Percentiles rank a stretch among this genome's conserved stretches.
phyloP scores from a whole-genome alignment of 2,329 filamentous ascomycete genomes.

The Neocucurbitaria cava region DNA sequence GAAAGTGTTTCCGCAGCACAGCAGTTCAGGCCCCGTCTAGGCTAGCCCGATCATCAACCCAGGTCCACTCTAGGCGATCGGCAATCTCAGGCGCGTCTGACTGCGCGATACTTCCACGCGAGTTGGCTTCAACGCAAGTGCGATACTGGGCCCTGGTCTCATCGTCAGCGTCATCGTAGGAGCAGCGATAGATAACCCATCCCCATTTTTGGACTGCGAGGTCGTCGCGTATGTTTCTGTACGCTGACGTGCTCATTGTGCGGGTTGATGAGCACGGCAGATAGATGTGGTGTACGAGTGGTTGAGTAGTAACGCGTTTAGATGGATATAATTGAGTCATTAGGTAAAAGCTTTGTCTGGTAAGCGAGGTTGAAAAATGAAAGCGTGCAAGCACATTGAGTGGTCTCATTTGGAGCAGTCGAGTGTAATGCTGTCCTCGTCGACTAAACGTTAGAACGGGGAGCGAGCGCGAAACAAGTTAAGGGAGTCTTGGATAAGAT shows the following conservation, averaged over 20 bases:
- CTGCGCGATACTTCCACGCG: constrained; percentile 7
- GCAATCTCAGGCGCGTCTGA: constrained; percentile 11
- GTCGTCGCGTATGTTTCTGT: constrained; percentile 8
- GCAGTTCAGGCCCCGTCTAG: constrained; percentile 9
- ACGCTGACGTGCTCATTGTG: constrained; percentile 5
- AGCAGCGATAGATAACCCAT: constrained; percentile 12
- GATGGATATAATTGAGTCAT: constrained; percentile 1
- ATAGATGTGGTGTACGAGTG: constrained; percentile 5
- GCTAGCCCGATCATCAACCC: constrained; percentile 8
- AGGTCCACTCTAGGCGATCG: constrained; percentile 8
- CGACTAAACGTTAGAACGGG: neutral
- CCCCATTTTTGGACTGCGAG: constrained; percentile 8
- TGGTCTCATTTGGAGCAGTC: neutral
- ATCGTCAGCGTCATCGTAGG: constrained; percentile 4
- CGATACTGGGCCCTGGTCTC: constrained; percentile 6
- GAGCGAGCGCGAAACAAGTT: neutral
- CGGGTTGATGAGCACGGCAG: constrained; percentile 4
- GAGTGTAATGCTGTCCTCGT: neutral
- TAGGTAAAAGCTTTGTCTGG: constrained; percentile 5
- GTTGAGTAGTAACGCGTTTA: constrained; percentile 8
- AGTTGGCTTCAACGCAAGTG: constrained; percentile 3
- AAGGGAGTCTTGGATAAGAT: neutral
- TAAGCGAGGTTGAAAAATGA: constrained; percentile 2
- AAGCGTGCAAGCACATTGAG: neutral
- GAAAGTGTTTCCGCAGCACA: constrained; percentile 7